A percentile compares a stretch with the other conserved stretches of the same genome.
Conservation (phyloP, 2,329 filamentous ascomycete genomes). For the Berkeleyomyces rouxiae region DNA sequence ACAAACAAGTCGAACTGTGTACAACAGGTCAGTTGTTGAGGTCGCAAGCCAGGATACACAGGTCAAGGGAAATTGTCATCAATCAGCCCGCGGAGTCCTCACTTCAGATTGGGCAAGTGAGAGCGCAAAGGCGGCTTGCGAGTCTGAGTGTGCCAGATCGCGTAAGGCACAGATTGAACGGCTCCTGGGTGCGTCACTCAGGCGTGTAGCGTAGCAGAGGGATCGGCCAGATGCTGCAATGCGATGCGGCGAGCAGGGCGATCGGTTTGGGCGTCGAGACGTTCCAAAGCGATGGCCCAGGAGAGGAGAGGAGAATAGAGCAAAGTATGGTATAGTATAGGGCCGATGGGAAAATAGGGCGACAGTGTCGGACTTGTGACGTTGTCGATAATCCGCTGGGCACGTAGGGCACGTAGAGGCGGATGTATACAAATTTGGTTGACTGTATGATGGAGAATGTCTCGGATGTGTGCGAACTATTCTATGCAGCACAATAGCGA, state of each 20-base stretch:
- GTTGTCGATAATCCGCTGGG: neutral
- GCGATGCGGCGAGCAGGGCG: neutral
- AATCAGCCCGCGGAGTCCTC: neutral
- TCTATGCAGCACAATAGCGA: neutral
- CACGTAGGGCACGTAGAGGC: neutral
- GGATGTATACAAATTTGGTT: neutral
- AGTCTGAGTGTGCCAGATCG: neutral
- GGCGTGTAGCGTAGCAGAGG: neutral
- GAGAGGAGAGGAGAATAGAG: neutral
- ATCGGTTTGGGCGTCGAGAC: neutral
- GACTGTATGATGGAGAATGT: neutral
- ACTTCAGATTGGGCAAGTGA: constrained; percentile 3
- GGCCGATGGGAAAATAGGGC: constrained; percentile 5
- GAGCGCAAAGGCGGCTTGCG: constrained; percentile 4
- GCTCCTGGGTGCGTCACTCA: neutral
- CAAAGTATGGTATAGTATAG: neutral
- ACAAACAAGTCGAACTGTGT: neutral
- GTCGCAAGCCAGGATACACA: neutral
- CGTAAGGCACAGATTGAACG: neutral
- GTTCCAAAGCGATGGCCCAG: neutral
- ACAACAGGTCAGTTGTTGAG: neutral
- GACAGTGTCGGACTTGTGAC: constrained; percentile 6
- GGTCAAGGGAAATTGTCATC: neutral
- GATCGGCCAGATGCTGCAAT: neutral
- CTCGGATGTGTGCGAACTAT: neutral